phyloP scores from a whole-genome alignment of 805 yeast species.

The Teunomyces aglyptinius region DNA sequence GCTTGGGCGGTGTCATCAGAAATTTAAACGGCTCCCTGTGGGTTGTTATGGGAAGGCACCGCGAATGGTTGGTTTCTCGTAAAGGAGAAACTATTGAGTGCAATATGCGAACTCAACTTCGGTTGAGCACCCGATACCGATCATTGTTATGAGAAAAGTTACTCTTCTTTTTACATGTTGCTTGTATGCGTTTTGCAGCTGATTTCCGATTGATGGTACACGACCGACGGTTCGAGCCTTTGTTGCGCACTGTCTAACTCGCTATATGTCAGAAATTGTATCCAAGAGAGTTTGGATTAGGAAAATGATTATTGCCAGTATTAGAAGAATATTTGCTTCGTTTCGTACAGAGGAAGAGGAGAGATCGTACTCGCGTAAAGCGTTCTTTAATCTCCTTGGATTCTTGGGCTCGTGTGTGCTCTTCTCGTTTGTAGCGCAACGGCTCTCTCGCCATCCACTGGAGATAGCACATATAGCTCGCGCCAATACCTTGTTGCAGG shows the following conservation, averaged over 20 bases:
- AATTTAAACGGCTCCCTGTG: constrained; percentile 26
- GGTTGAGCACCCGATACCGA: constrained; percentile 59
- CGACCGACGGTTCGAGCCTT: constrained; percentile 6
- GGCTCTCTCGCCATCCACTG: constrained; percentile 31
- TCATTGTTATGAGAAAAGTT: constrained; percentile 50
- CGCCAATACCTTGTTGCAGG: constrained; percentile 25
- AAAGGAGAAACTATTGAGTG: constrained; percentile 51
- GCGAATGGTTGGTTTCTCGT: constrained; percentile 53
- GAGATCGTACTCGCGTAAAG: constrained; percentile 68
- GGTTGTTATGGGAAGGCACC: constrained; percentile 49
- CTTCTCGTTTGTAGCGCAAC: constrained; percentile 78
- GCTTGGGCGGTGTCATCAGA: constrained; percentile 60
- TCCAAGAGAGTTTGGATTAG: not conserved
- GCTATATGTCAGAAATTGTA: not conserved
- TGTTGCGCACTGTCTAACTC: not conserved
- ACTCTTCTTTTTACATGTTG: constrained; percentile 13
- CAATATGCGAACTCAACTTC: constrained; percentile 51
- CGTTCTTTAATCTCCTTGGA: constrained; percentile 76
- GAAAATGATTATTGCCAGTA: constrained; percentile 64
- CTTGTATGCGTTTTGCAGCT: not conserved
- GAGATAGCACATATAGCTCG: constrained; percentile 30
- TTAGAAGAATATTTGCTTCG: constrained; percentile 75
- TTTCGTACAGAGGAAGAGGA: constrained; percentile 87
- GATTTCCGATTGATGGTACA: not conserved
- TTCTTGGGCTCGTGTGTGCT: constrained; percentile 77